Conservation (phyloP, 73 alveolate species). For the Effrenium voratum region DNA sequence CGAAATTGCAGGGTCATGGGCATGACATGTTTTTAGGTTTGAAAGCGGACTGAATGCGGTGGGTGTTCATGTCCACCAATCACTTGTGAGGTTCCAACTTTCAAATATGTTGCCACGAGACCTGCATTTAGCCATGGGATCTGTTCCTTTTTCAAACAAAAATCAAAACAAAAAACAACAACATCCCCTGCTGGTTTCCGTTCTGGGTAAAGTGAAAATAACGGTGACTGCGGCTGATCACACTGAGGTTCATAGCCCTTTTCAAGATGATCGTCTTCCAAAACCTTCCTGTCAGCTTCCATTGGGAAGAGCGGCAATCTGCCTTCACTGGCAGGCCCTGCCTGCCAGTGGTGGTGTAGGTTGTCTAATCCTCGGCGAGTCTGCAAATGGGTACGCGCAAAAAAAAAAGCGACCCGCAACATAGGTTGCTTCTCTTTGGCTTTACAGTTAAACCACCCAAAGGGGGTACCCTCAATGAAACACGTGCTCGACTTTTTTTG, state of each 20-base stretch:
- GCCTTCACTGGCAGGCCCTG: background rate
- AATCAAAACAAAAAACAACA: background rate
- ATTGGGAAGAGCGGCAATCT: no score
- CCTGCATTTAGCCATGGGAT: no score
- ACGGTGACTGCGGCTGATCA: background rate
- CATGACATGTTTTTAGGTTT: no score
- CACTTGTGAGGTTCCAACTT: no score
- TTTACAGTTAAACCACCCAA: background rate
- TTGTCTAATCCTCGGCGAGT: constrained; percentile 23
- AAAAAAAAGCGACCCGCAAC: background rate
- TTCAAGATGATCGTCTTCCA: background rate
- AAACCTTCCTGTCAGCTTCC: no score
- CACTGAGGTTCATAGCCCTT: background rate
- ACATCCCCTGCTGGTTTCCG: background rate
- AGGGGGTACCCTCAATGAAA: background rate
- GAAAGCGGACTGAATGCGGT: no score
- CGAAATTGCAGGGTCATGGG: no score
- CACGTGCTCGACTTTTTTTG: background rate
- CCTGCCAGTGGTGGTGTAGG: constrained; percentile 90
- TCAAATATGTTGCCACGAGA: no score
- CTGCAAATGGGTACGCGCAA: background rate
- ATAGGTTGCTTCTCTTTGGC: no score
- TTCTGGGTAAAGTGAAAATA: background rate
- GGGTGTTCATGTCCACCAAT: no score
- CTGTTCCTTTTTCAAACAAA: background rate